A percentile compares a stretch with the other conserved stretches of the same genome.
Evolutionary conservation across 441 rosid species (phyloP).

Genomic region (Brassica balearica): DNA sequence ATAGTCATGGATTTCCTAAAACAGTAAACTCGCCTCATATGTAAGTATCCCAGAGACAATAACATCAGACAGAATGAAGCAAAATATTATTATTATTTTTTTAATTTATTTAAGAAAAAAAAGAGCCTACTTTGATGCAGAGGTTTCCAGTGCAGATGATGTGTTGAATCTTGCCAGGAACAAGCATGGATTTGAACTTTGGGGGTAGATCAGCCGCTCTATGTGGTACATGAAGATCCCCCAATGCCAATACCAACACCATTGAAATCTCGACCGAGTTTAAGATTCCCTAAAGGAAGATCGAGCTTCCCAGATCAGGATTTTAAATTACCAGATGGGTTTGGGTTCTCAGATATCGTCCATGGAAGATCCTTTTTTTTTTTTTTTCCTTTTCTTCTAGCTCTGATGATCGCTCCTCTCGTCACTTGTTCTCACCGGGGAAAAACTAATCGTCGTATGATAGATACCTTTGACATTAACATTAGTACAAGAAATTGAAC

Average conservation of each 20-base stretch:
- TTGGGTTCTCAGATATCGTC: conserved; percentile 41
- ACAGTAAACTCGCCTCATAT: neutral
- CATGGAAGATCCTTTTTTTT: conserved; percentile 34
- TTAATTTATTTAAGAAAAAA: neutral
- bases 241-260: conserved; percentile 92
- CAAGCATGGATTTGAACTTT: conserved; percentile 97
- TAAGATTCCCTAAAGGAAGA: too few relatives aligned
- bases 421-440: neutral
- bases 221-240: conserved; percentile 88
- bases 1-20: conserved; percentile 94
- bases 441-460: neutral
- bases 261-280: conserved; percentile 29
- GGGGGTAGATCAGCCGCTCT: conserved; percentile 96
- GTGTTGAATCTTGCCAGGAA: conserved; percentile 97
- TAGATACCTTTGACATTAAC: neutral
- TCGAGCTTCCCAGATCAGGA: neutral
- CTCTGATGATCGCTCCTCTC: conserved; percentile 27
- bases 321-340: conserved; percentile 1
- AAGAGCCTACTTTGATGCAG: conserved; percentile 63
- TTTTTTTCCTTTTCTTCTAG: neutral
- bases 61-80: neutral
- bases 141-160: conserved; percentile 95
- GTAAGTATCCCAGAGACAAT: neutral
- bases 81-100: too few relatives aligned
- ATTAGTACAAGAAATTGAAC: too few relatives aligned